These are phyloP conservation scores for Blastobotrys illinoisensis DNA, from an alignment of 1,139 yeast genomes.

Conservation along the genomic window DNA sequence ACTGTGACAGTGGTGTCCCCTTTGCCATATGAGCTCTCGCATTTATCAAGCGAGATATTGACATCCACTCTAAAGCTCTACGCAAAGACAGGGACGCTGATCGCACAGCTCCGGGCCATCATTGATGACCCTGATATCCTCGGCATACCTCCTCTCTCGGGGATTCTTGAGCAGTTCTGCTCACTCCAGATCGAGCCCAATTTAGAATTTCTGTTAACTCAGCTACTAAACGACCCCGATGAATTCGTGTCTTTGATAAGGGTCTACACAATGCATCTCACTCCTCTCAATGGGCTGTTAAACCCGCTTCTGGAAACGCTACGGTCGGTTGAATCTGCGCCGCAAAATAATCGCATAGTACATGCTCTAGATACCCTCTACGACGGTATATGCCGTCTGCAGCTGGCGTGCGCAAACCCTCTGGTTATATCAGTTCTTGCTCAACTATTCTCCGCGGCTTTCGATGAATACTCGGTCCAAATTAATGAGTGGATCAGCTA, in stretches of 20 bases:
- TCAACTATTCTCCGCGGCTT: background rate
- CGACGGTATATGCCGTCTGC: background rate
- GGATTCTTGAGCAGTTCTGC: background rate
- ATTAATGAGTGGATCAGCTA: background rate
- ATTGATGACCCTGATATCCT: slow-evolving; percentile 7
- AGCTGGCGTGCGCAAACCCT: background rate
- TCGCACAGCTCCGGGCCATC: slow-evolving; percentile 17
- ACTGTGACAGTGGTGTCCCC: background rate
- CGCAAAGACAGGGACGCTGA: slow-evolving; percentile 13
- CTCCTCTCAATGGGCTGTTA: background rate
- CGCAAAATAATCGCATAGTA: background rate
- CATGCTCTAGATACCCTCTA: background rate
- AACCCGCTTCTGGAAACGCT: background rate
- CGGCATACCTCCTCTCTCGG: background rate
- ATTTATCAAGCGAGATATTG: slow-evolving; percentile 12
- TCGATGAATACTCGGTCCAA: background rate
- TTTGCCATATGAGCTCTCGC: slow-evolving; percentile 7
- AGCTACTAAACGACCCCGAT: background rate
- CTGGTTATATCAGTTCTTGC: background rate
- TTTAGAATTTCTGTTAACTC: background rate
- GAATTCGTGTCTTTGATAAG: background rate
- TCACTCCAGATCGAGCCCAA: background rate
- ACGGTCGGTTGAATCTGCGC: background rate
- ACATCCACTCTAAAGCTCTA: slow-evolving; percentile 11
- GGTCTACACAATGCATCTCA: background rate